Evolutionary conservation across 768 basidiomycete genomes (phyloP).

Genomic region (Leccinum longicurvipes): DNA sequence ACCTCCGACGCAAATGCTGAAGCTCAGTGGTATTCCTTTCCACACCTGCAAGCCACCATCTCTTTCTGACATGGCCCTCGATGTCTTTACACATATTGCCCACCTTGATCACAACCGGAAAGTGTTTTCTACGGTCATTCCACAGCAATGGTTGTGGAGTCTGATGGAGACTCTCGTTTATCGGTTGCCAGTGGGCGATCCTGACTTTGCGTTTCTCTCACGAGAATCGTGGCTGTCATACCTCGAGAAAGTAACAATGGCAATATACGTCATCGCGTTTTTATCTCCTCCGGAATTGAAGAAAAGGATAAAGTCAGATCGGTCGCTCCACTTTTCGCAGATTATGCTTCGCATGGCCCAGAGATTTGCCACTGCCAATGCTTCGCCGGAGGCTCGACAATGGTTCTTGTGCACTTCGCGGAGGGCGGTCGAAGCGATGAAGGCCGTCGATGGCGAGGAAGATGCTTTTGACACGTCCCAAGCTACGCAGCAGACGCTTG

Average conservation of each 20-base stretch:
- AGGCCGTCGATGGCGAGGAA: constrained; percentile 70
- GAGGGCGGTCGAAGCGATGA: constrained; percentile 73
- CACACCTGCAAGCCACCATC: constrained; percentile 51
- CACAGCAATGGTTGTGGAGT: constrained; percentile 52
- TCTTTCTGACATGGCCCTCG: constrained; percentile 73
- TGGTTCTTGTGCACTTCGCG: constrained; percentile 55
- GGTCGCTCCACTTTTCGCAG: constrained; percentile 61
- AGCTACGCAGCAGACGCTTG: constrained; percentile 53
- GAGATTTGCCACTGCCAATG: constrained; percentile 49
- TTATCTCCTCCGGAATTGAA: constrained; percentile 76
- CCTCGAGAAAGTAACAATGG: constrained; percentile 74
- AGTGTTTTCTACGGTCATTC: constrained; percentile 59
- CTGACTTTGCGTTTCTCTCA: constrained; percentile 65
- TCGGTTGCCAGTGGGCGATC: constrained; percentile 76
- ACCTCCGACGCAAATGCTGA: constrained; percentile 57
- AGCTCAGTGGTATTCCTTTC: constrained; percentile 46
- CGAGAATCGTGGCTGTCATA: constrained; percentile 74
- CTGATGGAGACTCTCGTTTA: constrained; percentile 72
- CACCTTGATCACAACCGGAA: constrained; percentile 78
- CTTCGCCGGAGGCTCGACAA: constrained; percentile 48
- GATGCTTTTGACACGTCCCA: constrained; percentile 72
- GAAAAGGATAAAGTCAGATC: constrained; percentile 61
- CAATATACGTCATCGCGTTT: constrained; percentile 86
- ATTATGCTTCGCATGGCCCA: constrained; percentile 72
- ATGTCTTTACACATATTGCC: constrained; percentile 77